These are phyloP conservation scores for Sporothrix pallida DNA, from an alignment of 2,329 filamentous ascomycete species.

Conservation along the genomic window DNA sequence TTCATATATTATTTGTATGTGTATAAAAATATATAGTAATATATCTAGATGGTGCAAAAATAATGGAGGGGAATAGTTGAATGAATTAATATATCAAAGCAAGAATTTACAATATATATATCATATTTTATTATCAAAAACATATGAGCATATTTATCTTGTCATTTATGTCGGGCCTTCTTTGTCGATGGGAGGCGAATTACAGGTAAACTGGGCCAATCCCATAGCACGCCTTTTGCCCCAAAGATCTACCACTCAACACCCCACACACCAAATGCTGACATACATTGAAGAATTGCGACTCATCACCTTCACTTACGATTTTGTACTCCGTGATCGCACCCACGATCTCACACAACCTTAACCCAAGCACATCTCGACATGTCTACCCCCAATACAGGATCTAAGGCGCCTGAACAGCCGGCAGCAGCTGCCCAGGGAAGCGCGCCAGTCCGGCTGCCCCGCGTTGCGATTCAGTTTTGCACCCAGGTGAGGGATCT, in stretches of 20 bases:
- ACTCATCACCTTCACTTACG: background rate
- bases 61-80: background rate
- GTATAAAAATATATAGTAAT: too few species aligned
- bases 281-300: background rate
- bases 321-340: background rate
- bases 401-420: background rate
- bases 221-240: slow-evolving; percentile 10
- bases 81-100: background rate
- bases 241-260: background rate
- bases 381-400: background rate
- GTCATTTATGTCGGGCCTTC: background rate
- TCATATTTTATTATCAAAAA: background rate
- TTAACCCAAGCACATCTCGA: too few species aligned
- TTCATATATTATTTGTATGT: too few species aligned
- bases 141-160: too few species aligned
- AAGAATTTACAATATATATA: background rate
- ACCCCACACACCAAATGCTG: slow-evolving; percentile 13
- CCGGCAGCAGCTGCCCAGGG: background rate
- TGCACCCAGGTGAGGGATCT: slow-evolving; percentile 65
- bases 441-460: slow-evolving; percentile 53
- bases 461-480: slow-evolving; percentile 84
- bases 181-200: slow-evolving; percentile 9
- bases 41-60: too few species aligned
- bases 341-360: background rate
- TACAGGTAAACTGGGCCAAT: background rate